phyloP scores from a whole-genome alignment of 768 basidiomycete genomes.

The Termitomyces sp. region DNA sequence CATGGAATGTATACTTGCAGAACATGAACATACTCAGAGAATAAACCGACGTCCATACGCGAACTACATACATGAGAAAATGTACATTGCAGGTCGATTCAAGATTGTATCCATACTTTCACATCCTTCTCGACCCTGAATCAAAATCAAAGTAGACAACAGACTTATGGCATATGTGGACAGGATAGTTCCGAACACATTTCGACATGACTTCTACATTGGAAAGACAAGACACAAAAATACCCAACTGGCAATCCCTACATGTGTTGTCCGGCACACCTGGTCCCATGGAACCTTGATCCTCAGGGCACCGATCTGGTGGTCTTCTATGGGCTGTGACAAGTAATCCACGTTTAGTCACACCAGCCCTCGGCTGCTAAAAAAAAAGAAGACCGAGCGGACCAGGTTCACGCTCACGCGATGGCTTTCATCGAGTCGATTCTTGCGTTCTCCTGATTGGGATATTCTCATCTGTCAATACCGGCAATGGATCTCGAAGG shows the following conservation, averaged over 20 bases:
- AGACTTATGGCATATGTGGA: slow-evolving; percentile 23
- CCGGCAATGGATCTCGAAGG: slow-evolving; percentile 42
- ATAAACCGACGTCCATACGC: slow-evolving; percentile 2
- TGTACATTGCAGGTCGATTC: neutral
- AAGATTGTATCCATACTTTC: slow-evolving; percentile 11
- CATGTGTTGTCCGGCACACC: slow-evolving; percentile 24
- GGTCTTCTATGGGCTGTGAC: slow-evolving; percentile 26
- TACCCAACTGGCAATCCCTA: slow-evolving; percentile 29
- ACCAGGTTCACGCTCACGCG: slow-evolving; percentile 14
- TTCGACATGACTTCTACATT: slow-evolving; percentile 27
- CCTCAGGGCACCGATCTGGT: slow-evolving; percentile 35
- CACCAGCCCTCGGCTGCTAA: slow-evolving; percentile 16
- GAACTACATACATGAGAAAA: neutral
- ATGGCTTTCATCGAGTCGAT: slow-evolving; percentile 17
- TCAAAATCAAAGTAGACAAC: slow-evolving; percentile 15
- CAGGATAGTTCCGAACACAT: slow-evolving; percentile 31
- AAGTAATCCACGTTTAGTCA: slow-evolving; percentile 24
- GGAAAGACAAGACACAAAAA: slow-evolving; percentile 27
- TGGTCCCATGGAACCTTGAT: slow-evolving; percentile 28
- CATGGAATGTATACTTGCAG: slow-evolving; percentile 14
- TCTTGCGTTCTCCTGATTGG: slow-evolving; percentile 24
- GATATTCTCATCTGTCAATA: slow-evolving; percentile 34
- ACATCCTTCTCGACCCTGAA: slow-evolving; percentile 27
- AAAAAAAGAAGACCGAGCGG: slow-evolving; percentile 17
- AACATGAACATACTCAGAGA: neutral